Conservation (phyloP, 768 basidiomycete genomes). For the Lentinula detonsa region DNA sequence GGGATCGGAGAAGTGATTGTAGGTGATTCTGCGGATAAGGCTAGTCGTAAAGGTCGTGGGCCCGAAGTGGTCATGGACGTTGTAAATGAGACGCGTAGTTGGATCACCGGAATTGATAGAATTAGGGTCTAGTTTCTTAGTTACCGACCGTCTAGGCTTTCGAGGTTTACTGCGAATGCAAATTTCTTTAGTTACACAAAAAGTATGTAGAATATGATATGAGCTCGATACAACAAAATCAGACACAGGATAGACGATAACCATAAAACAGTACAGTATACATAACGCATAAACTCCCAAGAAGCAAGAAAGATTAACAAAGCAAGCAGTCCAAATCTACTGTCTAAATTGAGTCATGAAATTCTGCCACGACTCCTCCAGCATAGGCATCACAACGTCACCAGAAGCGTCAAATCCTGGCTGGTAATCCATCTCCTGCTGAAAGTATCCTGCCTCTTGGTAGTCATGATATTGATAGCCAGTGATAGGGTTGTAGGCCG, state of each 20-base stretch:
- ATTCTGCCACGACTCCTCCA: conserved; percentile 4
- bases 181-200: not conserved
- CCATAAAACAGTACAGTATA: not conserved
- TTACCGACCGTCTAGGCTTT: not conserved
- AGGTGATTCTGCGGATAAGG: conserved; percentile 11
- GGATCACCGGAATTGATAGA: not conserved
- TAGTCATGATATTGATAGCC: conserved; percentile 3
- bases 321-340: not conserved
- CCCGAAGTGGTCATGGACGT: conserved; percentile 14
- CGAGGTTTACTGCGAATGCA: too few relatives aligned
- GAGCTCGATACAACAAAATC: not conserved
- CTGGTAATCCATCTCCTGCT: conserved; percentile 1
- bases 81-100: not conserved
- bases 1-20: conserved; percentile 12
- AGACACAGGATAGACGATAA: not conserved
- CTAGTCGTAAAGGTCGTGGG: conserved; percentile 44
- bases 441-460: conserved; percentile 3
- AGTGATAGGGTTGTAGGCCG: conserved; percentile 1
- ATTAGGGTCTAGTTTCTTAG: not conserved
- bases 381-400: conserved; percentile 1
- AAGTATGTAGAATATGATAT: not conserved
- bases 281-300: not conserved
- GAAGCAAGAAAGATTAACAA: not conserved
- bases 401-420: not conserved
- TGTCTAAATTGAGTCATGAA: conserved; percentile 5